A percentile compares a stretch with the other conserved stretches of the same genome.
phyloP scores from a whole-genome alignment of 2,329 filamentous ascomycete genomes.

The Fusarium subtropicale region DNA sequence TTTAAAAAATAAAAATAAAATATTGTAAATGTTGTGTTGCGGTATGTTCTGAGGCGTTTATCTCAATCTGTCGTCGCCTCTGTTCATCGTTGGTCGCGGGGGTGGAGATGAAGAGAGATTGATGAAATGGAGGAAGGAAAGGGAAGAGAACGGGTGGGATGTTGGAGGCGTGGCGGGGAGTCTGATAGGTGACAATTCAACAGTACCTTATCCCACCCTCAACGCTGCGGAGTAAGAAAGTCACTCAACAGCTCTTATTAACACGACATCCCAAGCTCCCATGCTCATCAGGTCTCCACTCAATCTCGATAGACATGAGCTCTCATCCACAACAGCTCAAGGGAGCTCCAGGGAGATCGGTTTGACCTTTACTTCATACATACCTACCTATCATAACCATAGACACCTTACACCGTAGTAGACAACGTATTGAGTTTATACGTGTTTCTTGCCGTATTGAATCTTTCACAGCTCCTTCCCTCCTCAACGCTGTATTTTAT shows the following conservation, averaged over 20 bases:
- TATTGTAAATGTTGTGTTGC: neutral
- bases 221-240: accelerated
- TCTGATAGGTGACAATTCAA: conserved; percentile 9
- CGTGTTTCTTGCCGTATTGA: neutral
- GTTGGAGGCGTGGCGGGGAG: conserved; percentile 20
- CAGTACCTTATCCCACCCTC: neutral
- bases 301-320: conserved; percentile 29
- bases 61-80: conserved; percentile 2
- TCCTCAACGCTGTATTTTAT: neutral
- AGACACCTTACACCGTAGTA: neutral
- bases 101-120: conserved; percentile 34
- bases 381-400: neutral
- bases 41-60: conserved; percentile 5
- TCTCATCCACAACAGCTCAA: conserved; percentile 19
- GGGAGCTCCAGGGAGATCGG: conserved; percentile 17
- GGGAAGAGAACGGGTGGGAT: conserved; percentile 29
- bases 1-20: neutral
- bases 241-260: conserved; percentile 3
- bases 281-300: conserved; percentile 25
- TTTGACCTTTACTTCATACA: neutral
- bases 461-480: neutral
- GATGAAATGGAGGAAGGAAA: conserved; percentile 34
- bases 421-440: neutral
- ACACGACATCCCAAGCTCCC: conserved; percentile 12
- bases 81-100: conserved; percentile 36